Conservation (phyloP, 2,329 filamentous ascomycete genomes). For the Monosporascus ibericus region DNA sequence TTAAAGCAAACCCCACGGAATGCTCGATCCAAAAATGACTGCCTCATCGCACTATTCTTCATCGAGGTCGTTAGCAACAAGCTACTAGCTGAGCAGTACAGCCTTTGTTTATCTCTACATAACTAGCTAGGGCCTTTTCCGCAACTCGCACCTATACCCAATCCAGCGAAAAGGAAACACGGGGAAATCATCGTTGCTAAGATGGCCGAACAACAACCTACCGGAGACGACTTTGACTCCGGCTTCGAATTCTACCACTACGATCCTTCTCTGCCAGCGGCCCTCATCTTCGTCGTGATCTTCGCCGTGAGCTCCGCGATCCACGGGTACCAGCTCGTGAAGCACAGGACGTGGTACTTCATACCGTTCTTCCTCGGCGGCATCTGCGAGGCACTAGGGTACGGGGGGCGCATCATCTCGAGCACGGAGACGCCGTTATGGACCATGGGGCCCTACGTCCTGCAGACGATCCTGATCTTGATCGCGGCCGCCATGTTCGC, state of each 20-base stretch:
- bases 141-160: too few relatives aligned
- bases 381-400: slow-evolving; percentile 32
- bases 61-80: too few relatives aligned
- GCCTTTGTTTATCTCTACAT: too few relatives aligned
- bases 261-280: slow-evolving; percentile 37
- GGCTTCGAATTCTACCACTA: slow-evolving; percentile 35
- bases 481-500: slow-evolving; percentile 19
- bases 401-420: slow-evolving; percentile 1
- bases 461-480: slow-evolving; percentile 16
- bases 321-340: slow-evolving; percentile 34
- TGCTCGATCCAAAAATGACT: too few relatives aligned
- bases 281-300: slow-evolving; percentile 34
- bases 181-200: too few relatives aligned
- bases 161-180: too few relatives aligned
- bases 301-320: slow-evolving; percentile 33
- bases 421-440: background rate
- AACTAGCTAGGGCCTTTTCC: too few relatives aligned
- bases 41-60: too few relatives aligned
- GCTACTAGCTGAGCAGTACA: too few relatives aligned
- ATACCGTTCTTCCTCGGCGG: slow-evolving; percentile 47
- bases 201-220: background rate
- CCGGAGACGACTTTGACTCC: background rate
- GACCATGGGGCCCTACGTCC: slow-evolving; percentile 13
- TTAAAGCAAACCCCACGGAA: too few relatives aligned
- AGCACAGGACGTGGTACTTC: slow-evolving; percentile 43